Evolutionary conservation across 345 rosid genomes (phyloP).

Genomic region (Citrus reticulata): DNA sequence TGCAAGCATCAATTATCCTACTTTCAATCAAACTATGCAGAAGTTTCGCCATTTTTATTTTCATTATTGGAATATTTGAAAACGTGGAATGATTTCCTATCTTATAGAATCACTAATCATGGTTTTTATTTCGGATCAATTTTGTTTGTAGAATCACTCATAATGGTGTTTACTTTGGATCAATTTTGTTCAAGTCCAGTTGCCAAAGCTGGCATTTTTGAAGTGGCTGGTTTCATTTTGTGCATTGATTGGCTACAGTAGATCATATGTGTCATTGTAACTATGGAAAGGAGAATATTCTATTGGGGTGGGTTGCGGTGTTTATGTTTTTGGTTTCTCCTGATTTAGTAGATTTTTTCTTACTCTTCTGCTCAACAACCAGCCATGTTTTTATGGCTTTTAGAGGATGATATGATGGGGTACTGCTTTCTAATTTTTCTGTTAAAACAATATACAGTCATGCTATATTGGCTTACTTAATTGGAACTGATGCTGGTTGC

Average conservation of each 20-base stretch:
- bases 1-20: background rate
- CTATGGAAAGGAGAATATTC: background rate
- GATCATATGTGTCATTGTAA: background rate
- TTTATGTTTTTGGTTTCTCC: background rate
- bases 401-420: background rate
- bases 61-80: background rate
- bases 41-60: background rate
- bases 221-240: background rate
- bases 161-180: background rate
- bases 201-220: background rate
- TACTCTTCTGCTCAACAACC: background rate
- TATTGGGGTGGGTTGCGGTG: background rate
- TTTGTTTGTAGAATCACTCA: background rate
- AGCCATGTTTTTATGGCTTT: background rate
- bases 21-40: background rate
- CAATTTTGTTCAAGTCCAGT: constrained; percentile 1
- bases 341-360: background rate
- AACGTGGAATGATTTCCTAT: background rate
- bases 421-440: background rate
- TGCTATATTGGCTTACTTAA: background rate
- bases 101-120: background rate
- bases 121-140: background rate
- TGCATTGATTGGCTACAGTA: background rate
- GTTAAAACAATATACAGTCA: background rate
- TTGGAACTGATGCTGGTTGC: constrained; percentile 19